Conservation (phyloP, 208 protist genomes). For the Giardia muris region DNA sequence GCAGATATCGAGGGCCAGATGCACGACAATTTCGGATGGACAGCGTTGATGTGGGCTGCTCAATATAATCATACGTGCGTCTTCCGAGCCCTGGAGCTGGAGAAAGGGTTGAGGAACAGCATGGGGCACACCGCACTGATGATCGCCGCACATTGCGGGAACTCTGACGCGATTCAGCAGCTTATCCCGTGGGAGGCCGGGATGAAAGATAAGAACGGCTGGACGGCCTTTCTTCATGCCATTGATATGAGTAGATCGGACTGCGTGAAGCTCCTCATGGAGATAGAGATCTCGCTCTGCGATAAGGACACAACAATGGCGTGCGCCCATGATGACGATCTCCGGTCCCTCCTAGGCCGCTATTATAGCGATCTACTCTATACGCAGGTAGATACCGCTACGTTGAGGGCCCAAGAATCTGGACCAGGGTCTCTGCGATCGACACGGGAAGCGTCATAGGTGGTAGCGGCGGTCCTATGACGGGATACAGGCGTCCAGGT, state of each 20-base stretch:
- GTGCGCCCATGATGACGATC: too few species aligned
- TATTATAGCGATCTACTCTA: too few species aligned
- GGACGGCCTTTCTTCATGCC: background rate
- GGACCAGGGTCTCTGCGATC: background rate
- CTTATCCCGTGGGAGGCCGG: background rate
- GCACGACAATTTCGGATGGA: background rate
- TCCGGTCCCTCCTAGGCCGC: too few species aligned
- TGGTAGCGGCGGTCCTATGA: background rate
- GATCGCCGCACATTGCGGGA: background rate
- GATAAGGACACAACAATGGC: background rate
- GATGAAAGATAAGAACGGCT: background rate
- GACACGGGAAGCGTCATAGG: too few species aligned
- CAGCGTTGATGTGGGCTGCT: background rate
- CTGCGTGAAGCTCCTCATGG: background rate
- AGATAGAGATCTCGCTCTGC: background rate
- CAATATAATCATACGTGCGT: background rate
- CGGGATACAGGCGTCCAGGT: background rate
- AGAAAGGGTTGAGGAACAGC: background rate
- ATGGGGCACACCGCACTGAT: background rate
- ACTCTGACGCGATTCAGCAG: background rate
- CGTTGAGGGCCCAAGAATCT: too few species aligned
- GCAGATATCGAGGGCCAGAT: background rate
- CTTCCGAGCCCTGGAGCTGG: background rate
- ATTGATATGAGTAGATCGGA: background rate
- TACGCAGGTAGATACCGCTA: too few species aligned